Percentiles rank a stretch among this genome's conserved stretches.
Evolutionary conservation across 306 rosid genomes (phyloP).

Genomic region (Ziziphus jujuba): DNA sequence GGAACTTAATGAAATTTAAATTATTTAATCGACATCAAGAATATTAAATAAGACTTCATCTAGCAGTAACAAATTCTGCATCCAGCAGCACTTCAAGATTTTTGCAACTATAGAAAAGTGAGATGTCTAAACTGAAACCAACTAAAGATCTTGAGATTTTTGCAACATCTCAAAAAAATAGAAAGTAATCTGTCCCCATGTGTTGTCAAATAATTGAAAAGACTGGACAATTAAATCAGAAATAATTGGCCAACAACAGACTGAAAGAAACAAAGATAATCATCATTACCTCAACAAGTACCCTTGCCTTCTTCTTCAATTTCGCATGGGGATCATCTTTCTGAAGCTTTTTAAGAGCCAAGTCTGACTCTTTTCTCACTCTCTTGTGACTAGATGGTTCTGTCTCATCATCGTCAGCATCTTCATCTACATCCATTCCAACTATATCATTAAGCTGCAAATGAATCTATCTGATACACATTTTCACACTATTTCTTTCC

Average conservation of each 20-base stretch:
- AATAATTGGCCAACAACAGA: background rate
- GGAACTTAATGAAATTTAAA: too few species aligned
- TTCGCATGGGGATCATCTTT: conserved; percentile 52
- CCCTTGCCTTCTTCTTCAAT: conserved; percentile 61
- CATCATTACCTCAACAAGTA: conserved; percentile 77
- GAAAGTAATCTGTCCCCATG: background rate
- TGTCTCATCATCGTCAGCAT: conserved; percentile 56
- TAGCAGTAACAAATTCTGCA: too few species aligned
- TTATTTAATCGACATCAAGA: too few species aligned
- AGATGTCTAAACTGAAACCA: too few species aligned
- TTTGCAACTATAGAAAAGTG: too few species aligned
- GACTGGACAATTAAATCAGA: background rate
- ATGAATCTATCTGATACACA: conserved; percentile 17
- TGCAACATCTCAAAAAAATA: background rate
- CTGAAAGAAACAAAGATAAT: conserved; percentile 14
- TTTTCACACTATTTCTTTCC: background rate
- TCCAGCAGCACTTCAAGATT: too few species aligned
- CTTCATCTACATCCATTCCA: conserved; percentile 58
- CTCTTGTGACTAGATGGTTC: conserved; percentile 39
- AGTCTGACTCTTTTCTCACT: conserved; percentile 36
- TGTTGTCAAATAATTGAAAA: background rate
- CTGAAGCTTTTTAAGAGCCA: conserved; percentile 43
- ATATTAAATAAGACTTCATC: too few species aligned
- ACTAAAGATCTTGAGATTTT: background rate
- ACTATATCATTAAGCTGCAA: conserved; percentile 38